phyloP scores from a whole-genome alignment of 495 filamentous ascomycete genomes.

The Paragyromitra xinjiangensis region DNA sequence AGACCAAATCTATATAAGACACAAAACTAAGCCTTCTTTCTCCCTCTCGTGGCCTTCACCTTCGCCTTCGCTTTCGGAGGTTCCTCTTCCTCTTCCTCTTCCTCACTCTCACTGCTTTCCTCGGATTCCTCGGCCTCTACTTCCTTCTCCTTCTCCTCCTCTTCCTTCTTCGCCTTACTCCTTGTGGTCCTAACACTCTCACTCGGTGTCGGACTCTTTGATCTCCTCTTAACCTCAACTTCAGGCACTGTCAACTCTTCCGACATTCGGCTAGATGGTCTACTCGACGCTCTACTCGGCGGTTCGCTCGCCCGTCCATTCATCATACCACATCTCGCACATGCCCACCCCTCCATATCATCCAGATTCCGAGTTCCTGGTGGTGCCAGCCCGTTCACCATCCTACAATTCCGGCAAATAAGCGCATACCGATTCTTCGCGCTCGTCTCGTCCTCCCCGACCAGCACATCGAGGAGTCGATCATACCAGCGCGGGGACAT shows the following conservation, averaged over 20 bases:
- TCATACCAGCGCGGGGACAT: conserved; percentile 86
- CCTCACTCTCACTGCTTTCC: conserved; percentile 28
- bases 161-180: conserved; percentile 60
- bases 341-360: conserved; percentile 89
- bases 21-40: conserved; percentile 20
- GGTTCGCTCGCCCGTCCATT: conserved; percentile 68
- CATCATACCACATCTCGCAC: conserved; percentile 80
- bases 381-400: conserved; percentile 96
- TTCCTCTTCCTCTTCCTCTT: conserved; percentile 51
- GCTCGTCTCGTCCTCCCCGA: conserved; percentile 94
- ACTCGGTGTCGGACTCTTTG: conserved; percentile 56
- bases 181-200: conserved; percentile 55
- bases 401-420: conserved; percentile 81
- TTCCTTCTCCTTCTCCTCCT: conserved; percentile 24
- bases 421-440: conserved; percentile 89
- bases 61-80: conserved; percentile 37
- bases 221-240: conserved; percentile 50
- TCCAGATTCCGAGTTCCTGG: conserved; percentile 80
- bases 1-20: conserved; percentile 31
- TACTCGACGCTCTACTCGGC: conserved; percentile 49
- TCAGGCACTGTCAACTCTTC: conserved; percentile 61
- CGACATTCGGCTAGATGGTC: conserved; percentile 39
- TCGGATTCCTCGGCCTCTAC: conserved; percentile 25
- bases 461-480: conserved; percentile 84
- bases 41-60: conserved; percentile 22